A percentile compares a stretch with the other conserved stretches of the same genome.
Conservation (phyloP, 345 rosid genomes). For the Aegle marmelos region DNA sequence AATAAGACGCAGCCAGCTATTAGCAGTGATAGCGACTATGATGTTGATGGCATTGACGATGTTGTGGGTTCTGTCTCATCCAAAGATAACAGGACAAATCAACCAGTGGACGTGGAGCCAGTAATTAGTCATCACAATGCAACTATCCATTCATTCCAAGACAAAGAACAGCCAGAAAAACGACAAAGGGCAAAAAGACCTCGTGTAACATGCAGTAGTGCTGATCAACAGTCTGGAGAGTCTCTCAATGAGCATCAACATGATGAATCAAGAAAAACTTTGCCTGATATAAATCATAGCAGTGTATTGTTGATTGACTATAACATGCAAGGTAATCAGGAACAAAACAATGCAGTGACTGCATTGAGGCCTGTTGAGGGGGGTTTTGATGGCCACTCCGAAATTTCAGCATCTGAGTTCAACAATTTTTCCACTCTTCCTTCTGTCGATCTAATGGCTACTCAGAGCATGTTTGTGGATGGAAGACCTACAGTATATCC, state of each 20-base stretch:
- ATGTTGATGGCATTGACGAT: conserved; percentile 70
- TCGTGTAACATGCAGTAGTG: conserved; percentile 29
- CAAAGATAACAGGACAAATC: conserved; percentile 56
- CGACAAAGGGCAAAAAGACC: conserved; percentile 45
- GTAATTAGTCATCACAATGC: conserved; percentile 15
- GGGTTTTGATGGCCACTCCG: conserved; percentile 34
- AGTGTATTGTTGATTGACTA: conserved; percentile 42
- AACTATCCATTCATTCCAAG: conserved; percentile 25
- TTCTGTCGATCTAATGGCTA: conserved; percentile 33
- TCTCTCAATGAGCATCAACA: conserved; percentile 26
- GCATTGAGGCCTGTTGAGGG: conserved; percentile 37
- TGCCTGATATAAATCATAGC: conserved; percentile 62
- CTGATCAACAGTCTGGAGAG: conserved; percentile 31
- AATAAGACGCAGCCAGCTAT: conserved; percentile 43
- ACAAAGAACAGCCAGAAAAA: conserved; percentile 41
- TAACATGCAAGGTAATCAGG: conserved; percentile 31
- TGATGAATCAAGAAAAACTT: conserved; percentile 33
- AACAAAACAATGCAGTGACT: conserved; percentile 32
- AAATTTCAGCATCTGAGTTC: conserved; percentile 33
- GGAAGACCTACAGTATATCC: conserved; percentile 60
- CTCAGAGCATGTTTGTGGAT: conserved; percentile 46
- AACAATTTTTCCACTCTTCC: conserved; percentile 46
- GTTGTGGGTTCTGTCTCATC: conserved; percentile 85
- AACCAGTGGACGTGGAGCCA: conserved; percentile 36
- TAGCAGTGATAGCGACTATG: conserved; percentile 79